phyloP scores from a whole-genome alignment of 768 basidiomycete species.

The Trametes punicea region DNA sequence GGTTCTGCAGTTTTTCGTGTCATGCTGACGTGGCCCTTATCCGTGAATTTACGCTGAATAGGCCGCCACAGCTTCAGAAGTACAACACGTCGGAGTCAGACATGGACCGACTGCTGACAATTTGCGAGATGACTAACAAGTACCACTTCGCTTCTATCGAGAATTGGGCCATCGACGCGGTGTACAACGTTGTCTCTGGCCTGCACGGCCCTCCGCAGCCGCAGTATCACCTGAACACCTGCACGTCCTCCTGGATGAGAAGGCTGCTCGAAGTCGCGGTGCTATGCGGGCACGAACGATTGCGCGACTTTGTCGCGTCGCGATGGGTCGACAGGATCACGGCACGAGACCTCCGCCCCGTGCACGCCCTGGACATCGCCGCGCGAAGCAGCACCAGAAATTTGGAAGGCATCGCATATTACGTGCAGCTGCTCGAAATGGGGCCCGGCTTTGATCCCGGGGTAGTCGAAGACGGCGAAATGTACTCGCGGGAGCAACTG shows the following conservation, averaged over 20 bases:
- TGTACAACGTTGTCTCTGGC: constrained; percentile 30
- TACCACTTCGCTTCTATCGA: constrained; percentile 37
- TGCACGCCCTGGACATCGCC: constrained; percentile 32
- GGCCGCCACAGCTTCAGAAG: constrained; percentile 26
- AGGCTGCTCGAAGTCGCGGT: constrained; percentile 37
- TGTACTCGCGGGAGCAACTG: neutral
- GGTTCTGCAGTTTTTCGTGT: neutral
- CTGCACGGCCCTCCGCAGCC: constrained; percentile 23
- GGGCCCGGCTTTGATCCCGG: constrained; percentile 22
- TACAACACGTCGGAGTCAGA: constrained; percentile 29
- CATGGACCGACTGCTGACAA: constrained; percentile 36
- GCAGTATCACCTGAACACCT: constrained; percentile 23
- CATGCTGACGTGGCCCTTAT: neutral
- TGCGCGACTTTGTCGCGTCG: constrained; percentile 29
- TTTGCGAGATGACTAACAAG: constrained; percentile 39
- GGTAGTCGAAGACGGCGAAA: constrained; percentile 12
- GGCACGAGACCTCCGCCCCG: constrained; percentile 28
- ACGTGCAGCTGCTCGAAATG: constrained; percentile 32
- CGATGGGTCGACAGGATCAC: constrained; percentile 36
- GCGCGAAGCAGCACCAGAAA: constrained; percentile 26
- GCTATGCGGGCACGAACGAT: constrained; percentile 26
- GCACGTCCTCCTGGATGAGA: constrained; percentile 30
- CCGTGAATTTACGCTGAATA: neutral
- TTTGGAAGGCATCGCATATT: constrained; percentile 36
- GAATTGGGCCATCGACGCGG: constrained; percentile 36